Percentiles rank a stretch among this genome's conserved stretches.
phyloP scores from a whole-genome alignment of 495 filamentous ascomycete species.

The Articulospora tetracladia region DNA sequence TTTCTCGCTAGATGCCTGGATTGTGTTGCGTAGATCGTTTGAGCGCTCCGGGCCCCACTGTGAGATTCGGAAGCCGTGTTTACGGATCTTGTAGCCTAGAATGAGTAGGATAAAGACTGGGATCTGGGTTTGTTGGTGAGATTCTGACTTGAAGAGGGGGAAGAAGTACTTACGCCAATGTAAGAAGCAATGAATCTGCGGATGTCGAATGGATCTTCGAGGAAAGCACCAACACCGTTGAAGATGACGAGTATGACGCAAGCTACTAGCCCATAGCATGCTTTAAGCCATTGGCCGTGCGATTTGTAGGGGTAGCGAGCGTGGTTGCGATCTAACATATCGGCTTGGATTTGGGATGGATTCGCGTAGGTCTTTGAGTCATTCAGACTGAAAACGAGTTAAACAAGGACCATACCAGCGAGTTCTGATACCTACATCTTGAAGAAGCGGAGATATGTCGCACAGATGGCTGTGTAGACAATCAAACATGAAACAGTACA shows the following conservation, averaged over 20 bases:
- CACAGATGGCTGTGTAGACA: slow-evolving; percentile 40
- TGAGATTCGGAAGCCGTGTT: slow-evolving; percentile 27
- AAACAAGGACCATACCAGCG: background rate
- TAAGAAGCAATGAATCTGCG: slow-evolving; percentile 42
- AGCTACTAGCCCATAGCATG: slow-evolving; percentile 38
- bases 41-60: slow-evolving; percentile 33
- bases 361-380: slow-evolving; percentile 31
- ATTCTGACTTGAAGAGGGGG: background rate
- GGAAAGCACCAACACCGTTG: slow-evolving; percentile 39
- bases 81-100: slow-evolving; percentile 32
- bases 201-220: slow-evolving; percentile 31
- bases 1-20: slow-evolving; percentile 28
- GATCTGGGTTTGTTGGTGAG: slow-evolving; percentile 17
- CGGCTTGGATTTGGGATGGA: slow-evolving; percentile 30
- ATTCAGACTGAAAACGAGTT: slow-evolving; percentile 23
- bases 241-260: slow-evolving; percentile 40
- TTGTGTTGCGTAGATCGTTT: slow-evolving; percentile 31
- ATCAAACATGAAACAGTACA: slow-evolving; percentile 41
- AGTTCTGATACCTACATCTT: slow-evolving; percentile 28
- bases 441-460: slow-evolving; percentile 39
- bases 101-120: slow-evolving; percentile 32
- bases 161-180: slow-evolving; percentile 36
- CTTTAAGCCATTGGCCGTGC: slow-evolving; percentile 43
- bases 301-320: slow-evolving; percentile 43
- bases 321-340: slow-evolving; percentile 40